Percentiles rank a stretch among this genome's conserved stretches.
These are phyloP conservation scores for Aspergillus sojae DNA, from an alignment of 2,329 filamentous ascomycete genomes.

Conservation along the genomic window DNA sequence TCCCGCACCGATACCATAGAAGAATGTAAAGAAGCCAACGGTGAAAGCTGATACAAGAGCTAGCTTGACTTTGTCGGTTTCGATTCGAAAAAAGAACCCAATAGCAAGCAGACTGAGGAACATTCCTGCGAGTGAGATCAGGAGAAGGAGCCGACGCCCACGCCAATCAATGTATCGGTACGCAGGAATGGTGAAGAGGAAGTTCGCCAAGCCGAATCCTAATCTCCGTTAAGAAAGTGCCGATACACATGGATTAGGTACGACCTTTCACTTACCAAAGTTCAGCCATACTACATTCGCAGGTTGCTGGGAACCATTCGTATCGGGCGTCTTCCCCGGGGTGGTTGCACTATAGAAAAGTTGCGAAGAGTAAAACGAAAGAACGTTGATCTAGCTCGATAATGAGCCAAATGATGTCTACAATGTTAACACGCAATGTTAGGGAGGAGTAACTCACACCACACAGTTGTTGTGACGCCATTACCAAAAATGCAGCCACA, in stretches of 20 bases:
- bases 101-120: constrained; percentile 28
- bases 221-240: background rate
- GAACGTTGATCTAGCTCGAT: constrained; percentile 28
- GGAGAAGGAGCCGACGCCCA: constrained; percentile 29
- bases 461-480: constrained; percentile 35
- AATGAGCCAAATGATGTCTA: background rate
- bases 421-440: background rate
- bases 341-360: constrained; percentile 20
- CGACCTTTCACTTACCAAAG: constrained; percentile 19
- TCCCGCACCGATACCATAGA: constrained; percentile 50
- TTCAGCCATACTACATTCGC: constrained; percentile 21
- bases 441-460: constrained; percentile 19
- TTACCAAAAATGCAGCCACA: constrained; percentile 30
- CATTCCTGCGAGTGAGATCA: constrained; percentile 32
- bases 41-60: constrained; percentile 27
- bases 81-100: constrained; percentile 26
- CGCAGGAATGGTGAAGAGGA: constrained; percentile 33
- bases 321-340: background rate
- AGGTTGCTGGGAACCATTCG: constrained; percentile 3
- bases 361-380: constrained; percentile 33
- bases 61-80: constrained; percentile 12
- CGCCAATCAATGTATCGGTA: constrained; percentile 30
- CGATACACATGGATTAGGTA: background rate
- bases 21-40: constrained; percentile 40
- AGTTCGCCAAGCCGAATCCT: constrained; percentile 33